Base-by-base conservation (phyloP, 1,284 basidiomycete genomes). In the Caloboletus firmus region DNA sequence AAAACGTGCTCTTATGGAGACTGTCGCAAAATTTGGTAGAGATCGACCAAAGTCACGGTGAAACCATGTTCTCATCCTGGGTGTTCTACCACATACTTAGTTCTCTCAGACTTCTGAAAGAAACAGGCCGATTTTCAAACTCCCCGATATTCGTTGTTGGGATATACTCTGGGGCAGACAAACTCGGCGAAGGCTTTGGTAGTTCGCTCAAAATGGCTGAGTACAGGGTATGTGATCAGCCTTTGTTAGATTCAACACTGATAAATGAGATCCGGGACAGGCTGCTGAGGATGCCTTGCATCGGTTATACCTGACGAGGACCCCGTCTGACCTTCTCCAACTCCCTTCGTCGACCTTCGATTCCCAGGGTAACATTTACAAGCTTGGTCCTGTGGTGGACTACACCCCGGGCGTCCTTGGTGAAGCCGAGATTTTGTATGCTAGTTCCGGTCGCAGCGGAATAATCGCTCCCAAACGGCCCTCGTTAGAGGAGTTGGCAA, bases 181-280 rank as follows among this genome's bases (percentile, higher is more conserved):
- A 98, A 74, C 81, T 99, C 3, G 94, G 96, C 13, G 95, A 99
- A 75, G 95, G 95, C 9, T 94, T 94, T 67, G 97, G 97, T 45
- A 91, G 86, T 62, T 94, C 91, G 17, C 77, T 98, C 54, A 85
- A 84, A 68, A 99, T 99, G 96, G 95, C 95, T 17, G 93, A 98
- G 73, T 97, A 86, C 74, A 79, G 97, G 55, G 95, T 93, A 68
- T 59, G 84, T 24, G 12, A 45, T 30, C 28, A 30, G 26, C 31
- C 22, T 35, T 42, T 26, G 9, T 40, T 11, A 7, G 18, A 28
- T 17, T 24, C 34, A 37, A 34, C 28, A 10, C 6, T 26, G 45
- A 55, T 55, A 20, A 15, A 32, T 34, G 20, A 41, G 24, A 26
- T 28, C 50, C 49, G 35, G 30, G 45, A 34, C 60, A 91, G 87